phyloP scores from a whole-genome alignment of 1,284 basidiomycete genomes.

The Puccinia triticina region DNA sequence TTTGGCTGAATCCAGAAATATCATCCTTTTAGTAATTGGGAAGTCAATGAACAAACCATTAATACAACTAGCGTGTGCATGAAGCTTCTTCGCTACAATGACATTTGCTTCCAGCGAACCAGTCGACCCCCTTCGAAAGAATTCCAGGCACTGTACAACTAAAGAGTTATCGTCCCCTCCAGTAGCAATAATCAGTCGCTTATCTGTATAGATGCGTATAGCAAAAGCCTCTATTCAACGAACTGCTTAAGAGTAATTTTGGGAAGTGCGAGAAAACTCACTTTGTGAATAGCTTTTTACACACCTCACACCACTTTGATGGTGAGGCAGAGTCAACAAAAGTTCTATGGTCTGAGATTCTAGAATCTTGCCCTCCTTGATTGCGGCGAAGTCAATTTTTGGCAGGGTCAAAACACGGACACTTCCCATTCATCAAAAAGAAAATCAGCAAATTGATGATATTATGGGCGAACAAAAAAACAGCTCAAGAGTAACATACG shows the following conservation, averaged over 20 bases:
- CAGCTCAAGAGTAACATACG: not conserved
- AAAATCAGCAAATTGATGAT: not conserved
- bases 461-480: not conserved
- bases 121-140: not conserved
- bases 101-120: not conserved
- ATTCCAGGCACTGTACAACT: not conserved
- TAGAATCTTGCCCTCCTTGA: too few species aligned
- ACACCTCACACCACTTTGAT: constrained; percentile 30
- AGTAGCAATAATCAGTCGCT: not conserved
- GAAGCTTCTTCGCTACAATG: not conserved
- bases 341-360: not conserved
- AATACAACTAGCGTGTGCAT: not conserved
- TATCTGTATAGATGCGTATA: not conserved
- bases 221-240: not conserved
- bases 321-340: not conserved
- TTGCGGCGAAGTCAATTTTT: not conserved
- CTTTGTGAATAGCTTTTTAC: not conserved
- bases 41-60: not conserved
- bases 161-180: constrained; percentile 21
- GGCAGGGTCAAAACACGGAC: not conserved
- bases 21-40: not conserved
- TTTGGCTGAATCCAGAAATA: not conserved
- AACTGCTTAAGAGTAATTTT: not conserved
- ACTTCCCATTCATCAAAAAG: not conserved
- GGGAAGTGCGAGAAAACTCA: not conserved